Base-by-base conservation (phyloP, 1,284 basidiomycete species). In the Naganishia cerealis region DNA sequence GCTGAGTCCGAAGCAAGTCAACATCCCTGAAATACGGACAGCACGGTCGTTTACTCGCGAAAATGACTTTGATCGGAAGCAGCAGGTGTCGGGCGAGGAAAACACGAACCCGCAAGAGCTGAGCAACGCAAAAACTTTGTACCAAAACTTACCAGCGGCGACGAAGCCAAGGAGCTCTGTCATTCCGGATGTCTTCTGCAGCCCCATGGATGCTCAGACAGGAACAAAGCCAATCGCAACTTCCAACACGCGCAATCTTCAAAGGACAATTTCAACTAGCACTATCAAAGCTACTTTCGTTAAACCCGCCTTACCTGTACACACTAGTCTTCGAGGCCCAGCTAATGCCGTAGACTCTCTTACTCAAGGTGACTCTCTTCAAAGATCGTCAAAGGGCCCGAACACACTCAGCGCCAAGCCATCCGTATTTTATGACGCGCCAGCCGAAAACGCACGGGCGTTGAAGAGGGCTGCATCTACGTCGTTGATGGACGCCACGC, bases 1-100 rank as follows among this genome's bases (percentile, higher is more conserved):
- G 24, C 61, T 63, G 21, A 54, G 61, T n/a, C 61, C 61, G 16
- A 63, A 63, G 40, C 61, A 63, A 29, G 38, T 63, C 61, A 63
- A 63, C 26, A 24, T 63, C 13, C 50, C 39, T 21, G 61, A 63
- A 54, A 26, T 24, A 54, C 61, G 61, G 40, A 21, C 50, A 10
- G 18, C 16, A 24, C 61, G 61, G 29, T 63, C 61, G 26, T 29
- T 54, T 21, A 24, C 54, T 36, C 61, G 50, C n/a, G 61, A 63
- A 15, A n/a, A n/a, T 26, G 50, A 54, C 15, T 21, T 54, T 15
- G 39, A 50, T 16, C 10, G 29, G 50, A 42, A 26, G 13, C 16
- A 21, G 40, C 18, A 7, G 21, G 26, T 39, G 16, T 12, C 16
- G 13, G 50, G 24, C 39, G 61, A 29, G 16, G 61, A 63, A 38